Base-by-base conservation (phyloP, 495 filamentous ascomycete species). In the Aspergillus mulundensis region DNA sequence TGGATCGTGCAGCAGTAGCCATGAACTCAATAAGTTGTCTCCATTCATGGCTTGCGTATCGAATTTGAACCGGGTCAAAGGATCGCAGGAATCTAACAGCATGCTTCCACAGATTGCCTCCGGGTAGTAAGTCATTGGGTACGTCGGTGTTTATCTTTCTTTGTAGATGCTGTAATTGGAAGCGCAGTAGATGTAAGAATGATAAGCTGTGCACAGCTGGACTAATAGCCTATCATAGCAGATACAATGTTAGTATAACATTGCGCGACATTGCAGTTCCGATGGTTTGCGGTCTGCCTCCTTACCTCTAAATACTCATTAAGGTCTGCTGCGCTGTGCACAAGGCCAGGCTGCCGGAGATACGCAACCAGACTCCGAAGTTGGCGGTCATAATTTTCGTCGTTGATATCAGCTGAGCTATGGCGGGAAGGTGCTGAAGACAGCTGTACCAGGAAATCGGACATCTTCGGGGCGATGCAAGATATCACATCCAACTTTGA, bases 31-130 rank as follows among this genome's bases (percentile, higher is more conserved):
- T 32, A 8, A 88, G 67, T 24, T 67, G 66, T 34, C 75, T 69
- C 70, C 82, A 84, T 50, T 84, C 77, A 1, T 55, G 44, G 5
- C 83, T 82, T 34, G 70, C 73, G 66, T 87, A 87, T 64, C 83
- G 75, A 8, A 84, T 64, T 60, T 87, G 85, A 24, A 81, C 66
- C 5, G 75, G 70, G 62, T 88, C 81, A 64, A 84, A 87, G 3
- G 54, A 62, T 24, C 68, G 59, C 53, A 86, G 57, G 54, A 84
- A 87, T 0, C 57, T 61, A 11, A 71, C 61, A 21, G 73, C 61
- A 44, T 69, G 76, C n/a, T 64, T 61, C 81, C 81, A 86, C 52
- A 84, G 50, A 6, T 50, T 56, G 2, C 71, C 66, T 0, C 66
- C 63, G 3, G 76, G 74, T 23, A 40, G 44, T 10, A 77, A 39